Base-by-base conservation (phyloP, 805 yeast genomes). In the Saturnispora hagleri region DNA sequence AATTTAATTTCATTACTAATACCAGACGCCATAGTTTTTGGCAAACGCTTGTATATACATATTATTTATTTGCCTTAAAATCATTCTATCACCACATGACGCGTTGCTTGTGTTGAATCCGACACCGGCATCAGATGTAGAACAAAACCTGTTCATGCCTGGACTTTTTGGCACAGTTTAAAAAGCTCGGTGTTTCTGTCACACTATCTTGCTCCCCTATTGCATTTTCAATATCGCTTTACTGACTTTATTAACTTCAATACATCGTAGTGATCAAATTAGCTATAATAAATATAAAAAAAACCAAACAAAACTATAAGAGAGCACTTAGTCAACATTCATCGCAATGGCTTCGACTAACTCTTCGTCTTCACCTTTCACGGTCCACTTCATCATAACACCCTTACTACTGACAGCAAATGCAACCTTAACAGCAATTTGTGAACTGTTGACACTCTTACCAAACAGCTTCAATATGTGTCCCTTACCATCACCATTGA, bases 401-500 rank as follows among this genome's bases (percentile, higher is more conserved):
- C 74, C 74, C 36, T 69, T 67, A 20, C 79, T 73, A 45, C 79
- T 73, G 28, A 67, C 61, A 4, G 81, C 83, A 60, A 79, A 67
- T 61, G 79, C 72, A 44, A 76, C 66, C 56, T 68, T 62, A 13
- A 70, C 71, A 20, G 79, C 82, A 61, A 82, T 73, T 61, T 78
- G 80, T 51, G 68, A 67, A 15, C 82, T 78, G 35, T 78, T 74
- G 33, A 80, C 69, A 59, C 87, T 81, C 71, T 85, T 86, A 63
- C 97, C 98, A 62, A 76, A 86, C 61, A 89, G 71, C 71, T 89
- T 89, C 70, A 93, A 74, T 12, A 79, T 73, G 65, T 90, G 97
- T 45, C 79, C 75, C 20, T 76, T 62, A 7, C 72, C 72, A 10
- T 72, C 72, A 24, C 81, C 67, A 38, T 80, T 76, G 22, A 86